Conservation (phyloP, 192 early-diverging fungal species). For the Dimargaris cristalligena region DNA sequence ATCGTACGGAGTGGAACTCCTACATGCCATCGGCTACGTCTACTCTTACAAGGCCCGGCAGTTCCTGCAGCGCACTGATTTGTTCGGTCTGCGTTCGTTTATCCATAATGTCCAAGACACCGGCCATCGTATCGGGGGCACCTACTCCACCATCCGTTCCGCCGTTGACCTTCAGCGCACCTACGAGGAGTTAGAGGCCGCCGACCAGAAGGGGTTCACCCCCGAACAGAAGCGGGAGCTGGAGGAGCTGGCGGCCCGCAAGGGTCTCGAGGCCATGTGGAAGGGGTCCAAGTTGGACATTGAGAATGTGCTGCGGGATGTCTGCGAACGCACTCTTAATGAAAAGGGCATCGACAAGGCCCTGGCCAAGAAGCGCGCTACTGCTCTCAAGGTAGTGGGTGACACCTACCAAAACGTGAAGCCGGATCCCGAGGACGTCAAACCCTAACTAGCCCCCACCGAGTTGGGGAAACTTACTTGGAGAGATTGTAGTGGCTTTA, state of each 20-base stretch:
- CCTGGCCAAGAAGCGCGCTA: constrained; percentile 43
- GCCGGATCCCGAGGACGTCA: constrained; percentile 34
- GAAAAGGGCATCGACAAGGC: constrained; percentile 43
- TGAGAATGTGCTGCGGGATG: constrained; percentile 77
- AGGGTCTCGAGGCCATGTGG: constrained; percentile 86
- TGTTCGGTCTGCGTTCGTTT: constrained; percentile 53
- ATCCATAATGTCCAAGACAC: constrained; percentile 69
- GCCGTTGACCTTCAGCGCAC: constrained; percentile 86
- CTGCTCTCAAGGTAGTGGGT: constrained; percentile 73
- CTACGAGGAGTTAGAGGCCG: constrained; percentile 75
- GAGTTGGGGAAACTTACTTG: too few relatives aligned
- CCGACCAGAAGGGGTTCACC: constrained; percentile 69
- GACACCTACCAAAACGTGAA: constrained; percentile 60
- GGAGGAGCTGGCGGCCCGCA: constrained; percentile 49
- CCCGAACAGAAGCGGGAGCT: constrained; percentile 44
- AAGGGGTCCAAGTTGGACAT: constrained; percentile 88
- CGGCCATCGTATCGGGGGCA: constrained; percentile 78
- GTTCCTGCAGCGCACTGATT: constrained; percentile 46
- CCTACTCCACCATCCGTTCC: constrained; percentile 77
- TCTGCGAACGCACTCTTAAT: constrained; percentile 69
- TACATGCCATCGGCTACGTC: constrained; percentile 85
- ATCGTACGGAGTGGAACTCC: constrained; percentile 80
- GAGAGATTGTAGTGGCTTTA: too few relatives aligned
- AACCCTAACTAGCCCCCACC: too few relatives aligned
- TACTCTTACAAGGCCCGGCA: constrained; percentile 82